Percentiles rank a stretch among this genome's conserved stretches.
Conservation (phyloP, 106 monocot genomes). For the Dactylorhiza incarnata region DNA sequence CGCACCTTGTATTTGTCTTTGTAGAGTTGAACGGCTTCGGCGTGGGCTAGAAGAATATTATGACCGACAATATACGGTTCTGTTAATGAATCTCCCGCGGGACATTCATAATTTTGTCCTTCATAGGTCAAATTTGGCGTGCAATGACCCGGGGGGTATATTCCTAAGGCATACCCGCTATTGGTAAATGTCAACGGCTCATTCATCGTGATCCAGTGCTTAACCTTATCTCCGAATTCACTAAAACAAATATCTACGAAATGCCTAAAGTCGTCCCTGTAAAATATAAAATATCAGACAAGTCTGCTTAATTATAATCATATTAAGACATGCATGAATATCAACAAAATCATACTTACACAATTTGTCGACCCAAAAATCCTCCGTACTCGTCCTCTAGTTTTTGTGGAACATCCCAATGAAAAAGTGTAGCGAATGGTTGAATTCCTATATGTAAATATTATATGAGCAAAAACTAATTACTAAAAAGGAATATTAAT, state of each 20-base stretch:
- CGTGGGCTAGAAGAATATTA: slow-evolving; percentile 11
- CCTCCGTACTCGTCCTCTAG: slow-evolving; percentile 40
- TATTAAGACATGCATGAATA: not conserved
- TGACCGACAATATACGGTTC: slow-evolving; percentile 14
- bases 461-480: not conserved
- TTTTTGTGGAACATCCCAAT: slow-evolving; percentile 43
- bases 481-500: not conserved
- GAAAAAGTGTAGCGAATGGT: slow-evolving; percentile 45
- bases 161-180: not conserved
- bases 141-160: slow-evolving; percentile 1
- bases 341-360: slow-evolving; percentile 18
- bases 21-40: slow-evolving; percentile 5
- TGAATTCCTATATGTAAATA: slow-evolving; percentile 17
- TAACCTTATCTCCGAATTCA: slow-evolving; percentile 11
- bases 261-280: slow-evolving; percentile 7
- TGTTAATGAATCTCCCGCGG: not conserved
- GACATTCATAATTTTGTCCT: not conserved
- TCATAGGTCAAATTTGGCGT: not conserved
- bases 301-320: too few species aligned
- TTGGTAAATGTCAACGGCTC: slow-evolving; percentile 5
- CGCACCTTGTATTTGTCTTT: slow-evolving; percentile 10
- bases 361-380: slow-evolving; percentile 24
- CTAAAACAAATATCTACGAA: not conserved
- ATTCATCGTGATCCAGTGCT: slow-evolving; percentile 16
- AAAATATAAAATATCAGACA: not conserved